These are phyloP conservation scores for Elsinoe australis DNA, from an alignment of 2,329 filamentous ascomycete species.

Conservation along the genomic window DNA sequence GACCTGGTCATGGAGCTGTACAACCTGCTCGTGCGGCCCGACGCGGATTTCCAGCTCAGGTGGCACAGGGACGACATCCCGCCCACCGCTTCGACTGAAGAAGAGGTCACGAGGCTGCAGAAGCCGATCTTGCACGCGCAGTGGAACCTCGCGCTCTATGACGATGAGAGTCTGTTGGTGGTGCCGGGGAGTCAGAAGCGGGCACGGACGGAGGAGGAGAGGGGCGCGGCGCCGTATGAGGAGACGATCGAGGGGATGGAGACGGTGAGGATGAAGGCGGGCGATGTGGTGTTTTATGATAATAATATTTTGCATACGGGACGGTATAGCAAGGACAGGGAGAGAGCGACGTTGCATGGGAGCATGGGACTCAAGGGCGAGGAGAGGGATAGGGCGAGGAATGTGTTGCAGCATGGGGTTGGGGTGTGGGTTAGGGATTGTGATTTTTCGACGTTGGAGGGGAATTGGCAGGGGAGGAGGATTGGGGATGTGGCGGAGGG, in stretches of 20 bases:
- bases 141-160: slow-evolving; percentile 77
- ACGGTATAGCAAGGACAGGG: slow-evolving; percentile 51
- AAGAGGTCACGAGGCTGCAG: slow-evolving; percentile 57
- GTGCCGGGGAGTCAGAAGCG: slow-evolving; percentile 69
- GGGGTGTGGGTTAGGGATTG: slow-evolving; percentile 56
- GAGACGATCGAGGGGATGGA: slow-evolving; percentile 54
- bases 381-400: slow-evolving; percentile 53
- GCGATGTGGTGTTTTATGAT: slow-evolving; percentile 81
- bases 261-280: slow-evolving; percentile 58
- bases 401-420: slow-evolving; percentile 68
- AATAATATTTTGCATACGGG: slow-evolving; percentile 79
- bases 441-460: slow-evolving; percentile 46
- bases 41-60: slow-evolving; percentile 60
- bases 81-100: slow-evolving; percentile 54
- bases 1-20: slow-evolving; percentile 80
- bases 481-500: slow-evolving; percentile 44
- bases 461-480: slow-evolving; percentile 32
- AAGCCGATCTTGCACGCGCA: slow-evolving; percentile 67
- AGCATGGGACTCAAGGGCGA: slow-evolving; percentile 57
- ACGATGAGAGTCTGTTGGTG: slow-evolving; percentile 65
- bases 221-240: slow-evolving; percentile 59
- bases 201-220: slow-evolving; percentile 61
- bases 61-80: slow-evolving; percentile 85
- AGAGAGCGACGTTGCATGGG: slow-evolving; percentile 65
- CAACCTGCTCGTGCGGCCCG: slow-evolving; percentile 73